A percentile compares a stretch with the other conserved stretches of the same genome.
Evolutionary conservation across 129 eudicot species (phyloP).

Genomic region (Ambrosia trifida): DNA sequence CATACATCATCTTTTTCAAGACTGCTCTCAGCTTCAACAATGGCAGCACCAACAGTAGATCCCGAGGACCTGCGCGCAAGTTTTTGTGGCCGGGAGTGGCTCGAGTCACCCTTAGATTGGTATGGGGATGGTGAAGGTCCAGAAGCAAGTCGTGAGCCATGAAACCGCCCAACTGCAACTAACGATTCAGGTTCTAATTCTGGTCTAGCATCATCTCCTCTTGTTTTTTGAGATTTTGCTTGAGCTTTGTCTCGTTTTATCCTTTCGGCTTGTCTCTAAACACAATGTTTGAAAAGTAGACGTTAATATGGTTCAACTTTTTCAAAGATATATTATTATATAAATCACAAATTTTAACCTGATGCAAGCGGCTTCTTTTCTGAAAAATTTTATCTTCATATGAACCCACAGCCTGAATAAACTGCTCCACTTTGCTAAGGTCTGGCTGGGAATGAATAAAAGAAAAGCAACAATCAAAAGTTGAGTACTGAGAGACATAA

Average conservation of each 20-base stretch:
- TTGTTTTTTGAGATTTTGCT: conserved; percentile 51
- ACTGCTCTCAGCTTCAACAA: conserved; percentile 81
- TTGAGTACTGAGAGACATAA: conserved; percentile 9
- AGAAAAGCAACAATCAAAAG: conserved; percentile 15
- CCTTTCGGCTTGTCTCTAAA: conserved; percentile 91
- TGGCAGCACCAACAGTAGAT: conserved; percentile 88
- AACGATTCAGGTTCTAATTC: conserved; percentile 61
- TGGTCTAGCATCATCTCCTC: conserved; percentile 92
- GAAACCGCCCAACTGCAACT: conserved; percentile 88
- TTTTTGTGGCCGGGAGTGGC: conserved; percentile 47
- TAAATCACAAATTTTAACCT: conserved; percentile 39
- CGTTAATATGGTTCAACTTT: conserved; percentile 19
- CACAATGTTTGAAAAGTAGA: conserved; percentile 1
- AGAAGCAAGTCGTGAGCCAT: conserved; percentile 98
- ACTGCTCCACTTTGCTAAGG: conserved; percentile 78
- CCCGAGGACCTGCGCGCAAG: conserved; percentile 61
- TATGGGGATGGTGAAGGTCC: conserved; percentile 82
- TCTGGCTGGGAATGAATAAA: conserved; percentile 63
- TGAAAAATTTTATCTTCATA: conserved; percentile 87
- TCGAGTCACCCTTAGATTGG: conserved; percentile 42
- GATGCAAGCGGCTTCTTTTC: conserved; percentile 84
- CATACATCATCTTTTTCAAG: conserved; percentile 76
- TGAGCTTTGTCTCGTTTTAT: conserved; percentile 84
- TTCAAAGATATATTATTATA: background rate
- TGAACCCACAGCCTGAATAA: conserved; percentile 94